Evolutionary conservation across 2,329 filamentous ascomycete species (phyloP).

Genomic region (Didymella pomorum): DNA sequence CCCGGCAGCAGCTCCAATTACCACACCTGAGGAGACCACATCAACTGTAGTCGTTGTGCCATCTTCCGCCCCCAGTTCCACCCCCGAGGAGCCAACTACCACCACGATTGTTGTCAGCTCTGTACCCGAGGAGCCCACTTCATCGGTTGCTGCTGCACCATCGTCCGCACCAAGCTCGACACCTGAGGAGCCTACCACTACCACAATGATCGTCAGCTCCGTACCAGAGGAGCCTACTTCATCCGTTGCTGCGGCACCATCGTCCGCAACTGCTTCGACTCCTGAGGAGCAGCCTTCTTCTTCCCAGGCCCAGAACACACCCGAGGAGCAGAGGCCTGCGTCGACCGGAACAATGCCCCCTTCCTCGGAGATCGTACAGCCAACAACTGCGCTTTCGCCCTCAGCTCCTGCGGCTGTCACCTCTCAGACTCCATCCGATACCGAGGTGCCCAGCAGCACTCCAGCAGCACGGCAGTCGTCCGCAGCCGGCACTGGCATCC

Average conservation of each 20-base stretch:
- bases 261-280: not conserved
- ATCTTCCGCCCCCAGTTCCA: conserved; percentile 3
- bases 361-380: conserved; percentile 10
- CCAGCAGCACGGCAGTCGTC: conserved; percentile 3
- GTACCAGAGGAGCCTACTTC: not conserved
- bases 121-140: not conserved
- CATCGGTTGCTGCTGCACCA: not conserved
- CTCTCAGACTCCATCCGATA: conserved; percentile 21
- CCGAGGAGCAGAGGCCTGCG: conserved; percentile 4
- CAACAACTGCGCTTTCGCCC: conserved; percentile 9
- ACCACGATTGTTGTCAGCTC: not conserved
- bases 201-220: not conserved
- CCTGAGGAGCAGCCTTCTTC: conserved; percentile 2
- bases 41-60: not conserved
- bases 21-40: conserved; percentile 1
- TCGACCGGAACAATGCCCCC: conserved; percentile 4
- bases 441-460: conserved; percentile 11
- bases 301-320: conserved; percentile 6
- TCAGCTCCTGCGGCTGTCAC: conserved; percentile 14
- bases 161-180: not conserved
- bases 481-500: conserved; percentile 8
- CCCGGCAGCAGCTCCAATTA: not conserved
- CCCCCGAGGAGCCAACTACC: not conserved
- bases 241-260: not conserved
- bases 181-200: not conserved